Evolutionary conservation across 192 early-diverging fungal species (phyloP), one percentile per base, ranked within the genome.

Genomic region (Kickxella alabastrina): DNA sequence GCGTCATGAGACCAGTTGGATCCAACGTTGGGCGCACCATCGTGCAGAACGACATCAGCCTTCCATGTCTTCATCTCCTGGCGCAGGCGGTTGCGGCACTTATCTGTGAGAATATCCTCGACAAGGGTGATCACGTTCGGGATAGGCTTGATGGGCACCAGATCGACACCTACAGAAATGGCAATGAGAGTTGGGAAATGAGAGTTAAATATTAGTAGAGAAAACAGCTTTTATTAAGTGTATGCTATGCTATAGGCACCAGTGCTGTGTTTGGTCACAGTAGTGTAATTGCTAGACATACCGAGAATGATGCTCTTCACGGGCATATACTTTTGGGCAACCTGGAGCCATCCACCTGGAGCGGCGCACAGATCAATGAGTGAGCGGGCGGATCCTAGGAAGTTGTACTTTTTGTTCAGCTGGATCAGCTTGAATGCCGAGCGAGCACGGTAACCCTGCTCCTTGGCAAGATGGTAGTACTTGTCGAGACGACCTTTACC

Each of bases 401-500:
- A 96, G 78, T 89, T 90, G 78, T 92, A 99, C 70, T 99, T 97
- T 77, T 95, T 95, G 82, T 99, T 99, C 40, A 99, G 83, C 75
- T 99, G 96, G 57, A 99, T 92, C 36, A 99, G 83, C 83, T 99
- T 99, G 84, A 93, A 99, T 53, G 96, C 96, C 42, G 96, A 94
- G 80, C 96, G 92, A 50, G 96, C 92, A 59, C 94, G 85, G 82
- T 93, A 99, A 46, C 96, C 96, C 68, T 96, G 93, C 63, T 99
- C 96, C 81, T 99, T 99, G 74, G 96, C 96, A 83, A 99, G 86
- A 68, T 99, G 90, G 80, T 97, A 99, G 85, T 93, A 98, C 83
- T 97, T 97, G 81, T 99, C 96, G 79, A 99, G 85, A 77, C 96
- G 90, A 29, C 94, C 94, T 83, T 87, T 88, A 51, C 79, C 85